These are phyloP conservation scores for Avena eriantha DNA, from an alignment of 176 grass and related monocot species.

Conservation along the genomic window DNA sequence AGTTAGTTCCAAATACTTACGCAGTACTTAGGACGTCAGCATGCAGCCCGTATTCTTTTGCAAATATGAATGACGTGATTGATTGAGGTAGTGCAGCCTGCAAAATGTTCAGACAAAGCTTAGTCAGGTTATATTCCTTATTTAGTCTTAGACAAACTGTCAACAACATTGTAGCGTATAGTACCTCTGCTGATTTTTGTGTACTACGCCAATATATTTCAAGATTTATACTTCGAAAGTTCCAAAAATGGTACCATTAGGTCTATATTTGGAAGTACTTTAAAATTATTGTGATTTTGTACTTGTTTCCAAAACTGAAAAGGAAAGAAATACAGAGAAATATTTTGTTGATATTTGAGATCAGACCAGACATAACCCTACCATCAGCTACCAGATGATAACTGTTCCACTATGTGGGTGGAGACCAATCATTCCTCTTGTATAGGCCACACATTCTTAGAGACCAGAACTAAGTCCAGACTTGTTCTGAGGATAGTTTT, in stretches of 20 bases:
- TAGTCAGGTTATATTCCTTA: slow-evolving; percentile 34
- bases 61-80: slow-evolving; percentile 92
- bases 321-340: neutral
- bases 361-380: neutral
- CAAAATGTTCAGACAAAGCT: slow-evolving; percentile 43
- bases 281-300: neutral
- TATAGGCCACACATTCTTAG: slow-evolving; percentile 13
- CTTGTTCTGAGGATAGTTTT: slow-evolving; percentile 13
- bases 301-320: neutral
- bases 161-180: neutral
- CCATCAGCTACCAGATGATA: neutral
- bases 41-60: slow-evolving; percentile 88
- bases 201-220: neutral
- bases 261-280: neutral
- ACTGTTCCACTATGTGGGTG: slow-evolving; percentile 31
- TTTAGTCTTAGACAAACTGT: neutral
- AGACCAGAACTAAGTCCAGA: slow-evolving; percentile 30
- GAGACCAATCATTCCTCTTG: neutral
- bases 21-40: slow-evolving; percentile 89
- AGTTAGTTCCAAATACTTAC: slow-evolving; percentile 66
- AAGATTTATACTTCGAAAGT: slow-evolving; percentile 1
- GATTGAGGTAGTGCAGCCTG: slow-evolving; percentile 95
- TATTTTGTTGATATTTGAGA: slow-evolving; percentile 1
- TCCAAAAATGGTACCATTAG: neutral
- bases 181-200: neutral